Base-by-base conservation (phyloP, 495 filamentous ascomycete genomes). In the Pyrenula aspistea region DNA sequence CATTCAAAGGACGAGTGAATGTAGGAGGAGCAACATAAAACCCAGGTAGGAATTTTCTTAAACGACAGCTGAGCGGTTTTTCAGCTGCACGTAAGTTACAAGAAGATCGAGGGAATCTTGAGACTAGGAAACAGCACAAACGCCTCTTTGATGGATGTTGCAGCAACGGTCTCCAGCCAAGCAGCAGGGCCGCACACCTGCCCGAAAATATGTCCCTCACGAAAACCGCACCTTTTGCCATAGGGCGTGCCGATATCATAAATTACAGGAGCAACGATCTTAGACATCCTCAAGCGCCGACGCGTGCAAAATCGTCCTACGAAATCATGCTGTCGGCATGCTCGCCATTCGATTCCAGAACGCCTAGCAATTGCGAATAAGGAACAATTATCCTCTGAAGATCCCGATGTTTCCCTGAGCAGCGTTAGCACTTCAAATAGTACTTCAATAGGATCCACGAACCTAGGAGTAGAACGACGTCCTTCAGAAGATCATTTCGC, bases 391-490 rank as follows among this genome's bases (percentile, higher is more conserved):
- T 81, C 4, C 91, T 77, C 66, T 96, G 91, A 24, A 96, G 76
- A 62, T 96, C 91, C 22, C 91, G 85, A 66, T 89, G 88, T 82
- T 96, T 96, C 55, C 91, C 91, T 57, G 57, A n/a, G 50, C 55
- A 31, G 2, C 2, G 11, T 54, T 31, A 58, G 51, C 54, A 1
- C 25, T 60, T 76, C 61, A 82, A 69, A 49, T 63, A 53, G 22
- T 22, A 23, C 25, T 24, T 23, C 42, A 55, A 19, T 50, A 51
- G 25, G 56, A 60, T 12, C 15, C 55, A 77, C 86, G 71, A 85
- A 95, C 93, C 93, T 49, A 98, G 78, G 65, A 94, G 88, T 64
- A 96, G 72, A 55, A 97, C 85, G 50, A 95, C 92, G 55, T 87
- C 89, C 73, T 87, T 91, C 61, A 97, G 65, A 49, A 98, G 71